Conservation (phyloP, 2,329 filamentous ascomycete species). For the Alternaria triticimaculans region DNA sequence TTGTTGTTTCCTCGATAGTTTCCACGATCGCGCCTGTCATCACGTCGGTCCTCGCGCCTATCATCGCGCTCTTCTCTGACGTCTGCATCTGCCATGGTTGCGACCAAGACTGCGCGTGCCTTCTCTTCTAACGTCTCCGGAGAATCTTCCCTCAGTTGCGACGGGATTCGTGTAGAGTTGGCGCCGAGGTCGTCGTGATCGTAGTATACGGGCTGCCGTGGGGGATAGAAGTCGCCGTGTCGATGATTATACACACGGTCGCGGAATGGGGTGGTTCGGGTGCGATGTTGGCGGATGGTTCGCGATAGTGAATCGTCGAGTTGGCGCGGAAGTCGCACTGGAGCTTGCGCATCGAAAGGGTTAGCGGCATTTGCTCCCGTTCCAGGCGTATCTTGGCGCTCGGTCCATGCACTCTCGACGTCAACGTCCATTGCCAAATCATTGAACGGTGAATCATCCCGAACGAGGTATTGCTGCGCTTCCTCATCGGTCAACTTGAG, state of each 20-base stretch:
- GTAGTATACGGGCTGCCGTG: not conserved
- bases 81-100: slow-evolving; percentile 40
- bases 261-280: slow-evolving; percentile 11
- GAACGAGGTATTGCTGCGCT: not conserved
- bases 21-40: slow-evolving; percentile 36
- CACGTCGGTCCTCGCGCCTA: slow-evolving; percentile 26
- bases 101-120: slow-evolving; percentile 15
- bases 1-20: slow-evolving; percentile 37
- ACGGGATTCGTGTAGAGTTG: slow-evolving; percentile 5
- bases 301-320: slow-evolving; percentile 21
- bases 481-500: not conserved
- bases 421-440: slow-evolving; percentile 5
- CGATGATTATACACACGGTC: not conserved
- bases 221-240: slow-evolving; percentile 3
- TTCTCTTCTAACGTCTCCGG: slow-evolving; percentile 17
- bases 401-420: slow-evolving; percentile 3
- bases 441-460: not conserved
- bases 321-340: slow-evolving; percentile 19
- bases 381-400: slow-evolving; percentile 16
- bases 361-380: slow-evolving; percentile 18
- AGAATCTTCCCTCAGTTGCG: slow-evolving; percentile 9
- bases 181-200: slow-evolving; percentile 7
- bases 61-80: slow-evolving; percentile 41
- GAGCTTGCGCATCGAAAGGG: slow-evolving; percentile 14
- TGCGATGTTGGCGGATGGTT: slow-evolving; percentile 21